These are phyloP conservation scores for Phytophthora tubulina DNA, from an alignment of 352 stramenopile species.

Conservation along the genomic window DNA sequence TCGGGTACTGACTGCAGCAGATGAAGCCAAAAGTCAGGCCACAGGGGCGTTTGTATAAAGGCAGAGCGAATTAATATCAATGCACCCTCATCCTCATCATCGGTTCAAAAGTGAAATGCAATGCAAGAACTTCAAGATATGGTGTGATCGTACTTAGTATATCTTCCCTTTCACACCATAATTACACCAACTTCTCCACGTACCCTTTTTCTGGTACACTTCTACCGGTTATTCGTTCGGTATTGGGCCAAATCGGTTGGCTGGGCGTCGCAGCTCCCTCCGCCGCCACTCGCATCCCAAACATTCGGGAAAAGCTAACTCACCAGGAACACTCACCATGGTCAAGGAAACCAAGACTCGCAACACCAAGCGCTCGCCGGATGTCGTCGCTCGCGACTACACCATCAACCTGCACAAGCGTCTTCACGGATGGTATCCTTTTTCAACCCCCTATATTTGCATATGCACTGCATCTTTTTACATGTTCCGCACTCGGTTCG, in stretches of 20 bases:
- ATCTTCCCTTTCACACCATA: background rate
- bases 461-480: constrained; percentile 14
- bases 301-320: constrained; percentile 59
- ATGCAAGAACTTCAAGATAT: too few relatives aligned
- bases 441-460: constrained; percentile 58
- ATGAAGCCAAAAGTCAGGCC: too few relatives aligned
- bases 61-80: too few relatives aligned
- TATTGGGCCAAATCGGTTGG: constrained; percentile 42
- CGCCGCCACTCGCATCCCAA: constrained; percentile 18
- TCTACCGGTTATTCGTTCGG: constrained; percentile 16
- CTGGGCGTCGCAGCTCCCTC: constrained; percentile 21
- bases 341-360: constrained; percentile 91
- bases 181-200: background rate
- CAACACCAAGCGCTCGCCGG: constrained; percentile 89
- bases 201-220: constrained; percentile 5
- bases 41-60: too few relatives aligned
- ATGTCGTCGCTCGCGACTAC: constrained; percentile 98
- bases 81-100: too few relatives aligned
- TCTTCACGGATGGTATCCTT: constrained; percentile 93
- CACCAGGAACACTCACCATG: constrained; percentile 68
- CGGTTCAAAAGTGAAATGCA: too few relatives aligned
- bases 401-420: constrained; percentile 99
- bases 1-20: too few relatives aligned
- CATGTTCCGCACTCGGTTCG: constrained; percentile 34
- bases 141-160: background rate